phyloP scores from a whole-genome alignment of 805 yeast genomes.

The Ogataea philodendri region DNA sequence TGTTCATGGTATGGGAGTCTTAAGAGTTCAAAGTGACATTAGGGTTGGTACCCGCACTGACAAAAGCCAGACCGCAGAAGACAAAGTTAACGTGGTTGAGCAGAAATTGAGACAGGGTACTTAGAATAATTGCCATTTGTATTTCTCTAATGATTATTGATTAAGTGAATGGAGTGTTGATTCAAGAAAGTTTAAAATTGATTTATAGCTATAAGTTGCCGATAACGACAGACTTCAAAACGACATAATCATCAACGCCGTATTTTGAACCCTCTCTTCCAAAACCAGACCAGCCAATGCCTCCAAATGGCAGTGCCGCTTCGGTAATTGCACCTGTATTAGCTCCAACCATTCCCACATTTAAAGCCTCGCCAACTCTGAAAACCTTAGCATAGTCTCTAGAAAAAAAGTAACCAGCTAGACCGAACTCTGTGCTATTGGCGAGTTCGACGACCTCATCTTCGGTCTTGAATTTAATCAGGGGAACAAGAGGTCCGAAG shows the following conservation, averaged over 20 bases:
- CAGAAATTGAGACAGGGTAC: constrained; percentile 19
- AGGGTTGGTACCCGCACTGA: constrained; percentile 85
- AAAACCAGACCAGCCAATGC: constrained; percentile 73
- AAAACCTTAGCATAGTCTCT: constrained; percentile 52
- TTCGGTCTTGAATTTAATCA: constrained; percentile 61
- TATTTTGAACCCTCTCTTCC: constrained; percentile 79
- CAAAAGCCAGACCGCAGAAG: constrained; percentile 67
- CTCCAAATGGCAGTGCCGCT: constrained; percentile 73
- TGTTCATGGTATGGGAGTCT: constrained; percentile 68
- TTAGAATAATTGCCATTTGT: too few relatives aligned
- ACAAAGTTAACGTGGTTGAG: constrained; percentile 66
- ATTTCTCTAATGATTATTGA: too few relatives aligned
- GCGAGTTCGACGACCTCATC: constrained; percentile 63
- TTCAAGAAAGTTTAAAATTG: too few relatives aligned
- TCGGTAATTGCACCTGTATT: constrained; percentile 74
- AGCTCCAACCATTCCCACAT: constrained; percentile 80
- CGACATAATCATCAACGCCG: constrained; percentile 72
- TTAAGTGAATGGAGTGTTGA: too few relatives aligned
- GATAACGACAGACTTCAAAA: constrained; percentile 61
- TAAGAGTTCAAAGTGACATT: constrained; percentile 81
- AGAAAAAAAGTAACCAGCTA: constrained; percentile 75
- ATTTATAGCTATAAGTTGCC: too few relatives aligned
- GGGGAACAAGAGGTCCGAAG: constrained; percentile 77
- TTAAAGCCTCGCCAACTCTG: constrained; percentile 62
- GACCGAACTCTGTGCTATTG: constrained; percentile 67